Base-by-base conservation (phyloP, 2,329 filamentous ascomycete genomes). In the Furcasterigmium sp. region DNA sequence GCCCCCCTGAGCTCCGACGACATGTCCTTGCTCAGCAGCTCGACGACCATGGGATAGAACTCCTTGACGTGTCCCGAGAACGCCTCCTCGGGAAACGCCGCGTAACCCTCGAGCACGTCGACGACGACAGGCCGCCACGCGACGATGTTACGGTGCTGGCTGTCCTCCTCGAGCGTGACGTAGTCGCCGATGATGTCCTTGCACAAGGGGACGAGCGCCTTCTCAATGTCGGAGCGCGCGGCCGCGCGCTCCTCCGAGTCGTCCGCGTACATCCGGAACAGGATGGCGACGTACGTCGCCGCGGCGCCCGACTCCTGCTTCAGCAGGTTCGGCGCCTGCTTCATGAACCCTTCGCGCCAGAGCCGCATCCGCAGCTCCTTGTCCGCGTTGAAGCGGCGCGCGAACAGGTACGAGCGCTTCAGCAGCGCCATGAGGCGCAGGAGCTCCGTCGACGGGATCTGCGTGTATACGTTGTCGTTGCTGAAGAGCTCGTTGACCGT, bases 311-410 rank as follows among this genome's bases (percentile, higher is more conserved):
- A 88, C 68, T 99, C 93, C 62, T 99, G 93, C 69, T 98, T 98
- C 23, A 99, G 77, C 11, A 99, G 74, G 57, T 99, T 99, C 3
- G 93, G 93, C 14, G 93, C 91, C 61, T 98, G 93, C 68, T 95
- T 95, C 93, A 99, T 99, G 74, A 98, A 99, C 1, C 94, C 93
- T 62, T 98, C 93, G 40, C 90, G 78, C 89, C 94, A 98, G 15
- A 99, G 75, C 15, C 88, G 82, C 76, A 95, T 95, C 37, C 93
- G 83, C 29, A 99, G 73, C 53, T 97, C 93, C 65, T 95, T 95
- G 67, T 98, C 91, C 50, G 90, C 89, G 63, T 99, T 99, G 75
- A 99, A 99, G 55, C 85, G 87, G 58, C 94, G 91, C 36, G 94
- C 93, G 54, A 99, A 99, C 46, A 94, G 82, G 67, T 95, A 98